These are phyloP conservation scores for Plantago elongata DNA, from an alignment of 257 asterid species.

Conservation along the genomic window DNA sequence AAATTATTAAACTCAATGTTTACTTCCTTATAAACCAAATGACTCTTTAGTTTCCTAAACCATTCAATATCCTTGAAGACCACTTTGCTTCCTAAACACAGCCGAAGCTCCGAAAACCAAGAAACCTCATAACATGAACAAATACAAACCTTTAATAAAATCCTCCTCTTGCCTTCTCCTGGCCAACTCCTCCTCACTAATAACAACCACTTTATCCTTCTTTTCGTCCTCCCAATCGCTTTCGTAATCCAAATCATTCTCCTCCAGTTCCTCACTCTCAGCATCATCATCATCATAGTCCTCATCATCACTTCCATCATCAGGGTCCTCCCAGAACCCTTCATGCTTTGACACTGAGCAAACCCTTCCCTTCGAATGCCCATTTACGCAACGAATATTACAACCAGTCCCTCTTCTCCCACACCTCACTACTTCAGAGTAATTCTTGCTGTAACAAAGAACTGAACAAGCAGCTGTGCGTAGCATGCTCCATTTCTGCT, in stretches of 20 bases:
- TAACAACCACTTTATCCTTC: conserved; percentile 23
- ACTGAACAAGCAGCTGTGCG: conserved; percentile 23
- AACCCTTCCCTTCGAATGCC: conserved; percentile 18
- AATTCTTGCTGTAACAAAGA: conserved; percentile 16
- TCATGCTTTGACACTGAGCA: conserved; percentile 21
- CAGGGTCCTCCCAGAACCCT: conserved; percentile 70
- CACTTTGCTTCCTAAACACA: not conserved
- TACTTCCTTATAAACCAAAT: not conserved
- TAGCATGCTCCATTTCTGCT: conserved; percentile 16
- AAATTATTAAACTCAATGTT: not conserved
- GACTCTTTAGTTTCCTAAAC: not conserved
- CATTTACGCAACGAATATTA: conserved; percentile 7
- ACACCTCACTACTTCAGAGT: conserved; percentile 11
- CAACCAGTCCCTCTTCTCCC: conserved; percentile 5
- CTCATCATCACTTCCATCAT: conserved; percentile 60
- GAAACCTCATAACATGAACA: not conserved
- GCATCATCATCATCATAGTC: conserved; percentile 53
- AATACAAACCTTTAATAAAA: conserved; percentile 46
- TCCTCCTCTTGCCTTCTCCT: conserved; percentile 43
- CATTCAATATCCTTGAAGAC: not conserved
- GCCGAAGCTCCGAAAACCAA: not conserved
- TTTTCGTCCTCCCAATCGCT: conserved; percentile 63
- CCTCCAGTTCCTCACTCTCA: conserved; percentile 40
- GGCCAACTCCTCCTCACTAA: conserved; percentile 28
- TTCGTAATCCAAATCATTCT: conserved; percentile 58